A percentile compares a stretch with the other conserved stretches of the same genome.
phyloP scores from a whole-genome alignment of 176 grass and related monocot species.

The Cenchrus americanus region DNA sequence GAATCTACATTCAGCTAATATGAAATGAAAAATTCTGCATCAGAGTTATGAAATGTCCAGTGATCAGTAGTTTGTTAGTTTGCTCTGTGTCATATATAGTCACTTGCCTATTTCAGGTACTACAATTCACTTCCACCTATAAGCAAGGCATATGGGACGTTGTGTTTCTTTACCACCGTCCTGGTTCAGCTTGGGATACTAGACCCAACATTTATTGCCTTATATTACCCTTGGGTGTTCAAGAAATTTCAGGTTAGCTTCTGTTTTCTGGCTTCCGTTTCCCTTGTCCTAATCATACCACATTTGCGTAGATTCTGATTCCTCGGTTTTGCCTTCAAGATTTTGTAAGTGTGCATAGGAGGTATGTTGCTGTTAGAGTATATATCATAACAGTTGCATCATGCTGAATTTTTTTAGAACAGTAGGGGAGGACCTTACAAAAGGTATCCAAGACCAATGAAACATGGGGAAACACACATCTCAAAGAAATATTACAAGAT shows the following conservation, averaged over 20 bases:
- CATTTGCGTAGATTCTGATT: slow-evolving; percentile 12
- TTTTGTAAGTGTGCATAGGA: not conserved
- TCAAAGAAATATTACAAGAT: not conserved
- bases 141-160: slow-evolving; percentile 85
- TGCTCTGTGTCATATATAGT: not conserved
- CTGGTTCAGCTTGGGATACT: slow-evolving; percentile 55
- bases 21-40: not conserved
- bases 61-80: not conserved
- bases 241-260: slow-evolving; percentile 68
- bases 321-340: not conserved
- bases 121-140: slow-evolving; percentile 96
- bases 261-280: slow-evolving; percentile 24
- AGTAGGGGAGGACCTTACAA: not conserved
- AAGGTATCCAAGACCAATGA: not conserved
- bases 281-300: not conserved
- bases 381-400: not conserved
- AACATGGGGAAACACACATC: not conserved
- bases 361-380: not conserved
- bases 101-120: slow-evolving; percentile 63
- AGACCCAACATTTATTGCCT: not conserved
- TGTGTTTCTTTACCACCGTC: slow-evolving; percentile 69
- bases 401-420: not conserved
- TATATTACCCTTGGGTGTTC: slow-evolving; percentile 55
- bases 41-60: not conserved
- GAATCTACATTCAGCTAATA: not conserved